Evolutionary conservation across 306 rosid genomes (phyloP).

Genomic region (Cucumis hystrix): DNA sequence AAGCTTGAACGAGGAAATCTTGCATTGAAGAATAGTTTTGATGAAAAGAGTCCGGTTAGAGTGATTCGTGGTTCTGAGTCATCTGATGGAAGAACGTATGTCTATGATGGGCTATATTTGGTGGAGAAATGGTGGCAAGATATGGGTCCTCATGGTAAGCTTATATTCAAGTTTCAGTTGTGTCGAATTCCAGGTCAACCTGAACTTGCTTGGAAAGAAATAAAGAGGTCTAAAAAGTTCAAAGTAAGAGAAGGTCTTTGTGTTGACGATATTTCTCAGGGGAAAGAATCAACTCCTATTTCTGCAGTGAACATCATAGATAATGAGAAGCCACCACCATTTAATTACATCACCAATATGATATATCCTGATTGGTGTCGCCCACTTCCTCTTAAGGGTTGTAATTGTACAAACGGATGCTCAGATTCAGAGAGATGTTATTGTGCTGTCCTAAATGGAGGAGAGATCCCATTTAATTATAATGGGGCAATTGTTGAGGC

Average conservation of each 20-base stretch:
- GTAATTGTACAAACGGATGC: conserved; percentile 58
- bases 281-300: conserved; percentile 63
- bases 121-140: conserved; percentile 71
- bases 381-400: conserved; percentile 41
- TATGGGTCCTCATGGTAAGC: conserved; percentile 66
- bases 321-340: conserved; percentile 63
- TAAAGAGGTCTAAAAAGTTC: conserved; percentile 58
- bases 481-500: conserved; percentile 79
- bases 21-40: conserved; percentile 64
- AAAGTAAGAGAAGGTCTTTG: conserved; percentile 60
- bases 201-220: conserved; percentile 75
- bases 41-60: conserved; percentile 61
- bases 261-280: conserved; percentile 63
- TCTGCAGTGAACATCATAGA: conserved; percentile 70
- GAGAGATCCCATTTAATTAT: conserved; percentile 71
- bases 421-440: conserved; percentile 55
- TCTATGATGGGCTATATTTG: conserved; percentile 74
- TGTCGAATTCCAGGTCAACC: conserved; percentile 62
- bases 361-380: conserved; percentile 61
- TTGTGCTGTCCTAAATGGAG: conserved; percentile 68
- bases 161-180: conserved; percentile 60
- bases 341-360: conserved; percentile 56
- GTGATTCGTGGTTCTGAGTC: conserved; percentile 80
- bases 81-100: conserved; percentile 48
- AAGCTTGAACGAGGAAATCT: conserved; percentile 92